Base-by-base conservation (phyloP, 768 basidiomycete genomes). In the Botryobasidium botryosum region DNA sequence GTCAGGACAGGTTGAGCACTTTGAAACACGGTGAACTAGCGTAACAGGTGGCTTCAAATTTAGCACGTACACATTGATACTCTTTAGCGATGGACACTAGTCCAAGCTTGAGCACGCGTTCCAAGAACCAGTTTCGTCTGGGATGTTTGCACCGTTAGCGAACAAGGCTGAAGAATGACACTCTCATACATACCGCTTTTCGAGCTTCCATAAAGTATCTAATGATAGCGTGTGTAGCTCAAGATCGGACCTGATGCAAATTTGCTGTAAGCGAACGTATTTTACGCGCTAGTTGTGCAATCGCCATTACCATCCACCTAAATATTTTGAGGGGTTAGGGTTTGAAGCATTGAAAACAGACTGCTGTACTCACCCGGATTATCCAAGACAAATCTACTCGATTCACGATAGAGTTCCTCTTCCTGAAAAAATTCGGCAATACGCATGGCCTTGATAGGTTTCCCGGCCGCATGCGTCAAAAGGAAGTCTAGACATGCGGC, bases 81-180 rank as follows among this genome's bases (percentile, higher is more conserved):
- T 94, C 90, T 59, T 91, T 90, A n/a, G 83, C 74, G 20, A 92
- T 70, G 50, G 79, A 73, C 0, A 82, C 81, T 32, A 87, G 65
- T 2, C 87, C 86, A 7, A 96, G 74, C 58, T 94, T 94, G 50
- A 94, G 68, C 13, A 96, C 81, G 17, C 91, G 75, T 58, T 96
- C 91, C 17, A 94, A 70, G 62, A 94, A 94, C 90, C 90, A 94
- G 44, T 79, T 91, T 46, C 91, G 73, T 28, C 87, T 86, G 51
- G 5, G 7, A 17, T 18, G 6, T 10, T 6, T 8, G 37, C 8
- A 13, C 13, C 10, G 23, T 8, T 39, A 24, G 23, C 8, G 23
- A 8, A 13, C 37, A 21, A 24, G 37, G 8, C 37, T 39, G 37
- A n/a, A n/a, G n/a, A n/a, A n/a, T n/a, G n/a, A n/a, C n/a, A n/a